Evolutionary conservation across 768 basidiomycete genomes (phyloP), one percentile per base, ranked within the genome.

Genomic region (Cantharellus anzutake): DNA sequence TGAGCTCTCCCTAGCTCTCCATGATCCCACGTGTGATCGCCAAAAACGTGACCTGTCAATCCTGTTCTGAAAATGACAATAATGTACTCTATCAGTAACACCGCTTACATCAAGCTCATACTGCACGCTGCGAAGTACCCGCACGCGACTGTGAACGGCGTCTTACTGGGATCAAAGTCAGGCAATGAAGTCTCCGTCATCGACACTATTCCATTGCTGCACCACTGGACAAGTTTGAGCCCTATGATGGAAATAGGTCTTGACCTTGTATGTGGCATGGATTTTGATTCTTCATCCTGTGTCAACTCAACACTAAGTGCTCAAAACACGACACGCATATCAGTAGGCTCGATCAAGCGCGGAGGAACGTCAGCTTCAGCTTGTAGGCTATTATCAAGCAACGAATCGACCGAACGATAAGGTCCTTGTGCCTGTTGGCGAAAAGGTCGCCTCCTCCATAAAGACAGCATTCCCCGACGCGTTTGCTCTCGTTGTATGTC

Each of bases 181-280:
- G 66, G 16, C 58, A 62, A 14, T 66, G 70, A 2, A 67, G 69
- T 29, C 65, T 66, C 1, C 4, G 42, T 57, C 2, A 39, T 73
- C 56, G 86, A 90, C 66, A 77, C 80, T 2, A 73, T 91, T 42
- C 88, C 88, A 14, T 73, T 91, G 41, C 76, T 87, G 57, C 87
- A 91, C 67, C 81, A 87, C 67, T 90, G 86, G 86, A 86, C 85
- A 4, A 82, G 77, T 64, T 74, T 91, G 58, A 84, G 82, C 62
- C 84, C 85, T 2, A 84, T 84, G 81, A 87, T 87, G 83, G 86
- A 88, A 67, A 81, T 86, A 62, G 87, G 85, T 35, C 75, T 88
- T 48, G 84, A 86, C 65, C 71, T 86, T 66, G 86, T 85, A 64
- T 64, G 80, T 63, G n/a, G 3, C 4, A 58, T 14, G 16, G 35